Evolutionary conservation across 306 rosid genomes (phyloP), one percentile per base, ranked within the genome.

Genomic region (Castanea mollissima): DNA sequence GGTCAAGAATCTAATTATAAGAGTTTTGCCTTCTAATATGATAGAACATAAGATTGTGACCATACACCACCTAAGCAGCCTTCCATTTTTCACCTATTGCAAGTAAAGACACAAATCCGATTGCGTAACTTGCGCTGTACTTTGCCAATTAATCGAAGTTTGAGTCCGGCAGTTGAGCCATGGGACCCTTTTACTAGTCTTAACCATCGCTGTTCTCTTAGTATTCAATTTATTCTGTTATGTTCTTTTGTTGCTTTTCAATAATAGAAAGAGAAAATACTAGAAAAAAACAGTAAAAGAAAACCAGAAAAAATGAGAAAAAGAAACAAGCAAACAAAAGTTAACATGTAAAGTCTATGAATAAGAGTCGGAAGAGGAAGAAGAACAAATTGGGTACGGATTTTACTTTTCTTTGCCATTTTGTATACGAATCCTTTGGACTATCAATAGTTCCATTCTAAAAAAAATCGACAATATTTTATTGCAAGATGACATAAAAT

Each of bases 71-170:
- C 81, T 41, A 58, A 76, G 73, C 27, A 25, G 52, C 78, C 32
- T 79, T 79, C 74, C 11, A 41, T 74, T 77, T 80, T 80, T 85
- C 78, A 82, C 68, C 38, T 6, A 80, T 85, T 27, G 64, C 67
- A 60, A 64, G 72, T 81, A 73, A 62, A 71, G 64, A 46, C 75
- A 74, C 21, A 81, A 69, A 75, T 52, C 82, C 69, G 63, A 56
- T 82, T 69, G 83, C 89, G 90, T 91, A 74, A 91, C 91, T 87
- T 89, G 82, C 84, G 86, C 82, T 84, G 71, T 83, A 78, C 88
- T 80, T 74, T 74, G 35, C 34, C 55, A 59, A 35, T 74, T 81
- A 54, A 29, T 27, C 78, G 73, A 72, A 38, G 44, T 58, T 79
- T 79, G 25, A 55, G 59, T 74, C 73, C 11, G 75, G 41, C 60